A percentile compares a stretch with the other conserved stretches of the same genome.
These are phyloP conservation scores for Paraleonurus japonicus DNA, from an alignment of 257 asterid genomes.

Conservation along the genomic window DNA sequence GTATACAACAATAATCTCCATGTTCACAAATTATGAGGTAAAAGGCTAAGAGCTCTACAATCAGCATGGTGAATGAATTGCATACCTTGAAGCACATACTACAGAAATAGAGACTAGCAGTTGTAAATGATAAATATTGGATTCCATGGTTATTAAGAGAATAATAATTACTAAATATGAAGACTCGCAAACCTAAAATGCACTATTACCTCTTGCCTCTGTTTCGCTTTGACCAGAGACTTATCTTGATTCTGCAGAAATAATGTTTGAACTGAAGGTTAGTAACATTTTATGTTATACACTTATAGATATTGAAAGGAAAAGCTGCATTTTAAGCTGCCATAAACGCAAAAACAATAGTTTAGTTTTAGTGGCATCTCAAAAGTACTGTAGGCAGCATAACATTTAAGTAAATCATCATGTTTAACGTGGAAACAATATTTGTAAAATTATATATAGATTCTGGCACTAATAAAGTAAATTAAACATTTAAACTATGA, in stretches of 20 bases:
- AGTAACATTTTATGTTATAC: slow-evolving; percentile 17
- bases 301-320: slow-evolving; percentile 10
- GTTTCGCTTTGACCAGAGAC: slow-evolving; percentile 62
- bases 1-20: slow-evolving; percentile 2
- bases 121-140: not conserved
- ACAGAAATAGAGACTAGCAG: not conserved
- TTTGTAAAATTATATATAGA: not conserved
- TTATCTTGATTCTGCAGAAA: slow-evolving; percentile 68
- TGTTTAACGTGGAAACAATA: not conserved
- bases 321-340: slow-evolving; percentile 5
- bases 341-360: not conserved
- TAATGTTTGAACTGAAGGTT: slow-evolving; percentile 7
- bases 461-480: not conserved
- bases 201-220: slow-evolving; percentile 69
- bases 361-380: not conserved
- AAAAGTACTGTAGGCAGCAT: not conserved
- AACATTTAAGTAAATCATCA: slow-evolving; percentile 5
- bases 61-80: slow-evolving; percentile 7
- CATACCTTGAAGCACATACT: slow-evolving; percentile 12
- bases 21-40: not conserved
- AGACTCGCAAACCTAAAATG: slow-evolving; percentile 10
- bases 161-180: not conserved
- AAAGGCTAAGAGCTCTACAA: slow-evolving; percentile 6
- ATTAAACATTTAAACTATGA: not conserved
- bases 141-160: not conserved